Base-by-base conservation (phyloP, 2,329 filamentous ascomycete species). In the Delphinella strobiligena region DNA sequence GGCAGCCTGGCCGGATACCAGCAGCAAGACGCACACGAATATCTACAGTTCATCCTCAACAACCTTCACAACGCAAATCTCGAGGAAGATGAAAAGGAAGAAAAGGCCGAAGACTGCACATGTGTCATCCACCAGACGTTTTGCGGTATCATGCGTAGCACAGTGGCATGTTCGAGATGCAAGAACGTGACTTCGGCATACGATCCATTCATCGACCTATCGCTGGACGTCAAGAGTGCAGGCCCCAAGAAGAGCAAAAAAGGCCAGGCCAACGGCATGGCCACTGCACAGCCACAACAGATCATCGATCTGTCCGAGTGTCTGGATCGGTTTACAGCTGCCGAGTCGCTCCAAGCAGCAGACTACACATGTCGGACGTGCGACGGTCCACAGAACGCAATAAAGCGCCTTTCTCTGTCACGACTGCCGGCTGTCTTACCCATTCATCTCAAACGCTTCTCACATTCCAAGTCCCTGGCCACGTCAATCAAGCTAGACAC, bases 11-110 rank as follows among this genome's bases (percentile, higher is more conserved):
- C 89, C 2, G 91, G 88, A 9, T 93, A 93, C 52, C 85, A 88
- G 53, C 89, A 96, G 61, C 89, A 96, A 64, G 89, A 96, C 55
- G 89, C 89, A 1, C 89, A 96, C 56, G 89, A 96, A 58, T 96
- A 93, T 62, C 93, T 95, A 60, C 87, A 94, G 56, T 95, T 93
- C 54, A 74, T 96, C 24, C 81, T 93, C 27, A 89, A 95, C 63
- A 84, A 91, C 51, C 71, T 98, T 12, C 89, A 95, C 55, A 77
- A 65, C 8, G 68, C 86, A 31, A 91, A 88, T 50, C 72, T 74
- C 30, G 80, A 56, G 24, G 52, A 54, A 34, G 53, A 57, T 11
- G 54, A 43, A n/a, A 49, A 48, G 41, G 38, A 45, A 31, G 49
- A 50, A 19, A 52, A 54, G 29, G 46, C 47, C 12, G 52, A 55